phyloP scores from a whole-genome alignment of 2,329 filamentous ascomycete genomes.

The Exophiala alcalophila region DNA sequence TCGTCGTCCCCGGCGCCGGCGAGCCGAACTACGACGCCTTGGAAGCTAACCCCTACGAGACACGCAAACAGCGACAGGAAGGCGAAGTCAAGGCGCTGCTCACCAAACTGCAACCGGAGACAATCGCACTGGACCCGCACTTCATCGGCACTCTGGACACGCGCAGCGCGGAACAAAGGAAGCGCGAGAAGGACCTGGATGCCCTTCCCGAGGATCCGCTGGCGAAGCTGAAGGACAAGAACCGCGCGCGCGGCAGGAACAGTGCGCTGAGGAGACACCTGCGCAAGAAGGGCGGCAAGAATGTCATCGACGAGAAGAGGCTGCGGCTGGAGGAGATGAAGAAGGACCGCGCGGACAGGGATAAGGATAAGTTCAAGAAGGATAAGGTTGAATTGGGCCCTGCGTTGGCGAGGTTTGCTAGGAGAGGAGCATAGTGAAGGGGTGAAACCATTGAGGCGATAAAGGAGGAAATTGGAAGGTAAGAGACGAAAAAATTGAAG shows the following conservation, averaged over 20 bases:
- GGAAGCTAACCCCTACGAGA: constrained; percentile 94
- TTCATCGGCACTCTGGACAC: constrained; percentile 86
- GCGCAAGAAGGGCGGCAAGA: constrained; percentile 86
- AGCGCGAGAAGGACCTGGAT: constrained; percentile 77
- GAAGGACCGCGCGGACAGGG: constrained; percentile 64
- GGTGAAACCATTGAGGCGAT: too few species aligned
- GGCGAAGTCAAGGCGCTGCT: constrained; percentile 83
- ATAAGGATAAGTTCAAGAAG: constrained; percentile 63
- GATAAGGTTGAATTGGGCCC: constrained; percentile 77
- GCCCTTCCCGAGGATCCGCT: constrained; percentile 60
- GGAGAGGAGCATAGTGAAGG: constrained; percentile 8
- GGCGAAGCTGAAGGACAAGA: constrained; percentile 56
- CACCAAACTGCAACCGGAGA: constrained; percentile 93
- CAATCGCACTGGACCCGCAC: constrained; percentile 92
- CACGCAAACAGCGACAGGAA: constrained; percentile 86
- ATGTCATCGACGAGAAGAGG: constrained; percentile 94
- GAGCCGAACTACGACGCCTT: constrained; percentile 95
- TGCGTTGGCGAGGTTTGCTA: constrained; percentile 77
- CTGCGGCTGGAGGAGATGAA: constrained; percentile 80
- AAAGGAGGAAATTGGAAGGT: too few species aligned
- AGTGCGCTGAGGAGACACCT: constrained; percentile 82
- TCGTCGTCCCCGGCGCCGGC: constrained; percentile 90
- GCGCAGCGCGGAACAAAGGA: constrained; percentile 71
- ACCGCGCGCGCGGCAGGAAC: constrained; percentile 84
- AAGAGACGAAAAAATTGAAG: too few species aligned